A percentile compares a stretch with the other conserved stretches of the same genome.
These are phyloP conservation scores for Dendrobium huoshanense DNA, from an alignment of 106 monocot species.

Conservation along the genomic window DNA sequence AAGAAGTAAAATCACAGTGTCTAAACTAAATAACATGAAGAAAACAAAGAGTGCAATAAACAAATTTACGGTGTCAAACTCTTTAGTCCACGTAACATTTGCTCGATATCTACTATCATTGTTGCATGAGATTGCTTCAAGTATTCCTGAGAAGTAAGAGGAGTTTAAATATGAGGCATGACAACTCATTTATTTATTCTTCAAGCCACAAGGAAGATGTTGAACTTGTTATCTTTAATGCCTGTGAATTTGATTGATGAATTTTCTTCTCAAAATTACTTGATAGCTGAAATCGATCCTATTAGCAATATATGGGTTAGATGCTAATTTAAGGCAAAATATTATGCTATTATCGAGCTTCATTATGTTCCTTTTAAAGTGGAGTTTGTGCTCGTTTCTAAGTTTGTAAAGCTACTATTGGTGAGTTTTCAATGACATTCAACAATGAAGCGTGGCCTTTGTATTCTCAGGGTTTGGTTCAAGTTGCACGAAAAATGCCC, in stretches of 20 bases:
- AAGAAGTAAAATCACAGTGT: neutral
- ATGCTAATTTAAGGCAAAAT: neutral
- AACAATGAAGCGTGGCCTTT: neutral
- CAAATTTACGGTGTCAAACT: neutral
- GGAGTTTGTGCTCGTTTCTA: neutral
- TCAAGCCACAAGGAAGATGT: neutral
- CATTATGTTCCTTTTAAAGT: neutral
- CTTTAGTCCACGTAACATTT: neutral
- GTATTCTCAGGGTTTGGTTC: conserved; percentile 68
- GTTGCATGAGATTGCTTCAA: neutral
- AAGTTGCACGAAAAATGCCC: conserved; percentile 84
- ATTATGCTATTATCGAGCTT: neutral
- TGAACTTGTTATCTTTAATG: neutral
- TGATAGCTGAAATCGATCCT: neutral
- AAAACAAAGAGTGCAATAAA: neutral
- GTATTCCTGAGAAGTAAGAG: neutral
- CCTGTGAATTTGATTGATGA: neutral
- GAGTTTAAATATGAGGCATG: neutral
- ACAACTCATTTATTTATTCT: neutral
- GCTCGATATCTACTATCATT: neutral
- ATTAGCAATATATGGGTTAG: neutral
- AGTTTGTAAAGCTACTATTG: neutral
- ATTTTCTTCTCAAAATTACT: neutral
- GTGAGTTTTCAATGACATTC: neutral
- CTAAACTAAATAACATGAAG: conserved; percentile 2